phyloP scores from a whole-genome alignment of 257 asterid genomes.

The Solanum peruvianum region DNA sequence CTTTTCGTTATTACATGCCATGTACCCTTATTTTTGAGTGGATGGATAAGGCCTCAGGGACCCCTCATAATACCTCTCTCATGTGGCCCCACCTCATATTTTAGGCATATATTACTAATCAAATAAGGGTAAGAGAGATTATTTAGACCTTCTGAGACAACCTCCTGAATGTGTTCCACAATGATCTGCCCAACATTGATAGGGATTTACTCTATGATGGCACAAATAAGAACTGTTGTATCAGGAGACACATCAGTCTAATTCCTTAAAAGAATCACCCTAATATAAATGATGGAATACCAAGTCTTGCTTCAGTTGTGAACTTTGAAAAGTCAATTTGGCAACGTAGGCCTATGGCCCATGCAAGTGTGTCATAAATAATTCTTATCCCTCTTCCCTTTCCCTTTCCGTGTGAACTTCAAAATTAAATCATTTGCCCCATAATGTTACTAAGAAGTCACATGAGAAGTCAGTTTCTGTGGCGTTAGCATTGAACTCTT shows the following conservation, averaged over 20 bases:
- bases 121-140: not conserved
- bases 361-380: not conserved
- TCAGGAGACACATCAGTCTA: not conserved
- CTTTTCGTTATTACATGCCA: not conserved
- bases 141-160: not conserved
- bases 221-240: not conserved
- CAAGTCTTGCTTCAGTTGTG: not conserved
- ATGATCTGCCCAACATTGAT: not conserved
- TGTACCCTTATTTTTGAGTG: not conserved
- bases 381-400: not conserved
- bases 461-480: not conserved
- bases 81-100: not conserved
- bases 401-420: not conserved
- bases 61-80: not conserved
- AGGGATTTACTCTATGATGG: not conserved
- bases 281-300: not conserved
- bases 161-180: not conserved
- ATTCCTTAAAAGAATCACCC: not conserved
- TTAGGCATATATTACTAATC: not conserved
- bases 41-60: not conserved
- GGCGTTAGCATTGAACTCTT: not conserved
- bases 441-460: not conserved
- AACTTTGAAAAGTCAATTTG: not conserved
- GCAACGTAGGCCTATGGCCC: not conserved
- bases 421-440: too few relatives aligned